Percentiles rank a stretch among this genome's conserved stretches.
These are phyloP conservation scores for Rhodotorula sp. DNA, from an alignment of 1,284 basidiomycete genomes.

Conservation along the genomic window DNA sequence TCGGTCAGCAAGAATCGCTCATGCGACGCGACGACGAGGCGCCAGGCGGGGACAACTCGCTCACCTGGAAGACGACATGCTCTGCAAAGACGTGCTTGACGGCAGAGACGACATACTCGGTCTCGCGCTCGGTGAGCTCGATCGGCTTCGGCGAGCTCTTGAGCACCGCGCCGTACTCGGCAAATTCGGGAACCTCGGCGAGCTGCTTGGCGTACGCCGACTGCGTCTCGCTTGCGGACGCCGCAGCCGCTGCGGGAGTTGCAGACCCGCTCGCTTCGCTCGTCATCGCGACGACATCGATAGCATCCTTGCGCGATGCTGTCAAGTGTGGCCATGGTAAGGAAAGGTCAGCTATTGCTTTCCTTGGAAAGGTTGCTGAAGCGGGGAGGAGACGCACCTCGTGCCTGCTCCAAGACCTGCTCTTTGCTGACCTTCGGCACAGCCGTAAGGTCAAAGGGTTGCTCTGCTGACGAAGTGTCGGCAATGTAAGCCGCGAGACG, in stretches of 20 bases:
- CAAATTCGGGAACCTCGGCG: conserved; percentile 79
- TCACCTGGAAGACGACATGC: conserved; percentile 82
- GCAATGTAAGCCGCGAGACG: conserved; percentile 86
- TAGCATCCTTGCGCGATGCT: conserved; percentile 35
- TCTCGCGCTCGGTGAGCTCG: conserved; percentile 93
- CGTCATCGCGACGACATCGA: conserved; percentile 21
- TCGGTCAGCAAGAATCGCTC: conserved; percentile 3
- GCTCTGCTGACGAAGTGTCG: conserved; percentile 63
- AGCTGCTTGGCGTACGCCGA: conserved; percentile 85
- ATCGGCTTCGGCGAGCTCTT: conserved; percentile 78
- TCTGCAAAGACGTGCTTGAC: conserved; percentile 97
- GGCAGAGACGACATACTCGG: conserved; percentile 94
- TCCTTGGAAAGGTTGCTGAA: too few species aligned
- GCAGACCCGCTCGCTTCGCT: conserved; percentile 19
- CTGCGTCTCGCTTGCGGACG: conserved; percentile 74
- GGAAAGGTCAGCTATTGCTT: neutral
- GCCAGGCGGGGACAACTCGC: conserved; percentile 52
- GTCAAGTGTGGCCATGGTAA: neutral
- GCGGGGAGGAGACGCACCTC: conserved; percentile 15
- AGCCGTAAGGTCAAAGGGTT: conserved; percentile 74
- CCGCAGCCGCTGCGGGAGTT: conserved; percentile 39
- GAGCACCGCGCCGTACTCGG: conserved; percentile 78
- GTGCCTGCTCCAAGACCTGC: conserved; percentile 75
- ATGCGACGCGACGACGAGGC: too few species aligned
- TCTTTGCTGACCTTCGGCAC: conserved; percentile 88